phyloP scores from a whole-genome alignment of 305 asterid species.

The Striga hermonthica region DNA sequence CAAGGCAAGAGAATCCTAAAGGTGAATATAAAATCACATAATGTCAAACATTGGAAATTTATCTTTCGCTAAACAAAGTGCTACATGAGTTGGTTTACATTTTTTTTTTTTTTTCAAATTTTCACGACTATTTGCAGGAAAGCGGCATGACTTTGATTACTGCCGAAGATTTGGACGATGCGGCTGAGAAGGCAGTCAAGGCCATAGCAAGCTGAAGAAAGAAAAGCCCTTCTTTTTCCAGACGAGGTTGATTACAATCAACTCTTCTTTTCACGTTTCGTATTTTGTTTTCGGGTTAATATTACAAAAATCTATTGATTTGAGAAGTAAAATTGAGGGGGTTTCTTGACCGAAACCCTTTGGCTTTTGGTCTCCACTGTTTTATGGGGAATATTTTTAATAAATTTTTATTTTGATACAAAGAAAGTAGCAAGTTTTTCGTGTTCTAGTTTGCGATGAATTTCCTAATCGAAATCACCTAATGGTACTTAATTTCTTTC shows the following conservation, averaged over 20 bases:
- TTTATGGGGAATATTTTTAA: constrained; percentile 24
- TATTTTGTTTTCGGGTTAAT: constrained; percentile 19
- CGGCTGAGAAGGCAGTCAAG: constrained; percentile 97
- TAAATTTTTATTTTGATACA: constrained; percentile 25
- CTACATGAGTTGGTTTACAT: neutral
- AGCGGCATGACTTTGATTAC: constrained; percentile 89
- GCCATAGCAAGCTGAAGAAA: constrained; percentile 42
- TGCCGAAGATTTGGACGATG: constrained; percentile 97
- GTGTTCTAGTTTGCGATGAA: constrained; percentile 4
- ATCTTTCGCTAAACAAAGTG: neutral
- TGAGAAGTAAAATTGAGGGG: constrained; percentile 22
- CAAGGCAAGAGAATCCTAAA: constrained; percentile 95
- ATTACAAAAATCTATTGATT: constrained; percentile 17
- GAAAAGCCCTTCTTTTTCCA: neutral
- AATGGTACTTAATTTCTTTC: neutral
- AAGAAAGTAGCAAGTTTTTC: constrained; percentile 8
- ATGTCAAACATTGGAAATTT: constrained; percentile 2
- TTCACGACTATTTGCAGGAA: constrained; percentile 49
- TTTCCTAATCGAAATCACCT: constrained; percentile 8
- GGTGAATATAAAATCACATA: constrained; percentile 43
- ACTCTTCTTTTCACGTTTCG: constrained; percentile 8
- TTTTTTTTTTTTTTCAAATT: neutral
- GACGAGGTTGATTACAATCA: constrained; percentile 14
- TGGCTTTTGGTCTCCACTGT: constrained; percentile 27
- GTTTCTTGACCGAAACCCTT: neutral